These are phyloP conservation scores for Gracilaria gracilis DNA, from an alignment of 23 red algal genomes.

Conservation along the genomic window DNA sequence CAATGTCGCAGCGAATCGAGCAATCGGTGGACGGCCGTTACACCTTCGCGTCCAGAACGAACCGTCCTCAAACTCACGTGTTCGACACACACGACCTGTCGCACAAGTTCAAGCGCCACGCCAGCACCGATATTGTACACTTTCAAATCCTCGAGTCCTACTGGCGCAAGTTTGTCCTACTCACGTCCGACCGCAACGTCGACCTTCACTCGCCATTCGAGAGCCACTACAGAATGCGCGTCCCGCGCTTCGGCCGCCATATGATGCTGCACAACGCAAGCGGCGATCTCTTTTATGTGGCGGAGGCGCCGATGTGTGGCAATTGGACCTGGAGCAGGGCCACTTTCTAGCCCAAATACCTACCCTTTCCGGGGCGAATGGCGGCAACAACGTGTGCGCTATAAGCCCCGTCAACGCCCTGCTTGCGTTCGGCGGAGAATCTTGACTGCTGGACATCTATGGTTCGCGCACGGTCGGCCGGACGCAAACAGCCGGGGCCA, in stretches of 20 bases:
- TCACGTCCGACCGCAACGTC: conserved; percentile 76
- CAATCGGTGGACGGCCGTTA: conserved; percentile 58
- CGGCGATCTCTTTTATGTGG: conserved; percentile 83
- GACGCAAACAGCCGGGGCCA: conserved; percentile 15
- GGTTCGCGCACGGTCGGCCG: conserved; percentile 72
- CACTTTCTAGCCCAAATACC: conserved; percentile 84
- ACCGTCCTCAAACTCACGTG: conserved; percentile 89
- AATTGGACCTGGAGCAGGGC: conserved; percentile 91
- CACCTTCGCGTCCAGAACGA: conserved; percentile 75
- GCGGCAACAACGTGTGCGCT: conserved; percentile 81
- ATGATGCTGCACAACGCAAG: conserved; percentile 78
- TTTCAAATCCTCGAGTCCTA: conserved; percentile 89
- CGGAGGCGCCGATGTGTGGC: conserved; percentile 82
- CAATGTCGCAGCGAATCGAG: conserved; percentile 72
- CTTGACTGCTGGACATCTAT: conserved; percentile 77
- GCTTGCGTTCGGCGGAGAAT: conserved; percentile 84
- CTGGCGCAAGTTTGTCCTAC: conserved; percentile 90
- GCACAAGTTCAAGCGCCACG: conserved; percentile 94
- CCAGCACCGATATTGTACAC: conserved; percentile 87
- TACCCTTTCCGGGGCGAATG: conserved; percentile 58
- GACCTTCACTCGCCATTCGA: conserved; percentile 91
- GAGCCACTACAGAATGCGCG: conserved; percentile 75
- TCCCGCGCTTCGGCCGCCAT: conserved; percentile 84
- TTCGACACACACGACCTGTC: conserved; percentile 88
- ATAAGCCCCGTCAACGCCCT: conserved; percentile 78